Conservation (phyloP, 441 rosid genomes). For the Jatropha podagrica region DNA sequence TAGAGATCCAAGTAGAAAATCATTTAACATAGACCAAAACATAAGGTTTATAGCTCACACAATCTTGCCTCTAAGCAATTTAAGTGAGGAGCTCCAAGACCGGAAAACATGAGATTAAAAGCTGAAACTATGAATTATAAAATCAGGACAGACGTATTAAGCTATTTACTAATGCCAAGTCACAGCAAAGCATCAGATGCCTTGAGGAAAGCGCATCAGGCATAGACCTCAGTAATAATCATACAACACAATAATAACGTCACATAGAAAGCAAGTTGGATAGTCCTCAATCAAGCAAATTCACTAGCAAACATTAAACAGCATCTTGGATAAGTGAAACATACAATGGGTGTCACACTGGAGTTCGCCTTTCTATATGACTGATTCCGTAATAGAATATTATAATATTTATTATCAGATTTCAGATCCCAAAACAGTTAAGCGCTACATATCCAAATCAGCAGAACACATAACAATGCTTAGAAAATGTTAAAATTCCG, state of each 20-base stretch:
- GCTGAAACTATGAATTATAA: neutral
- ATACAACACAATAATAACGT: neutral
- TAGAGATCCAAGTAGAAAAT: neutral
- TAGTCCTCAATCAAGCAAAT: slow-evolving; percentile 1
- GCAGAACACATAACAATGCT: neutral
- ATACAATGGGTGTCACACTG: neutral
- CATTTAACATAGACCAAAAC: neutral
- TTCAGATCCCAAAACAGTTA: slow-evolving; percentile 7
- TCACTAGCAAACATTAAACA: neutral
- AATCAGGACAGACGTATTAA: neutral
- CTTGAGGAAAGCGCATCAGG: neutral
- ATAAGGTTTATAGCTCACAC: neutral
- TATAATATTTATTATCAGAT: neutral
- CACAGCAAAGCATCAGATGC: neutral
- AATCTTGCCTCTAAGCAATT: neutral
- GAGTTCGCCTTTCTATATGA: neutral
- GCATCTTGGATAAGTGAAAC: neutral
- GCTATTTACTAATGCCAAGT: neutral
- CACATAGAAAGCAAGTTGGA: neutral
- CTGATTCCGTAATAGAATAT: neutral
- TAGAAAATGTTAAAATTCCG: neutral
- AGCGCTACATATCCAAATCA: neutral
- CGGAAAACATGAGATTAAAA: neutral
- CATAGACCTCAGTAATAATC: neutral
- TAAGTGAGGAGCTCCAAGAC: neutral